Evolutionary conservation across 2,329 filamentous ascomycete species (phyloP).

Genomic region (Epichloe gansuensis): DNA sequence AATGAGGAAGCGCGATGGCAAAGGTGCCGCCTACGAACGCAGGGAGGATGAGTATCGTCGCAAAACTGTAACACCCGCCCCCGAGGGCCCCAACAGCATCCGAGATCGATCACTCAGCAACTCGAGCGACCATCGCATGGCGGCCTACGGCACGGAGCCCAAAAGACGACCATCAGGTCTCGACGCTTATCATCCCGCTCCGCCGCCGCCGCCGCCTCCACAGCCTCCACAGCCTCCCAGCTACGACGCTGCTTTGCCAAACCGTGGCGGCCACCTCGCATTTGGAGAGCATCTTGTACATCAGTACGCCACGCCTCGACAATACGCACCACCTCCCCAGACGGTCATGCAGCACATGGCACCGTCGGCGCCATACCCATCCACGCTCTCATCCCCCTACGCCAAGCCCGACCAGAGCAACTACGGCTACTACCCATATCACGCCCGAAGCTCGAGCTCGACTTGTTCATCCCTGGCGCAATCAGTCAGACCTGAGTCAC

Average conservation of each 20-base stretch:
- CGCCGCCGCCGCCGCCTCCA: slow-evolving; percentile 15
- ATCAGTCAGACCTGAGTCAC: slow-evolving; percentile 18
- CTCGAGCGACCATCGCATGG: slow-evolving; percentile 36
- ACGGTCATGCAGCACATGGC: slow-evolving; percentile 16
- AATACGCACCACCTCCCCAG: slow-evolving; percentile 24
- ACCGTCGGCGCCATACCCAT: slow-evolving; percentile 19
- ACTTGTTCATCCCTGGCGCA: slow-evolving; percentile 18
- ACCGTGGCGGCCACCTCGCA: slow-evolving; percentile 18
- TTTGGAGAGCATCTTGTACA: slow-evolving; percentile 21
- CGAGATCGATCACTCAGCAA: slow-evolving; percentile 50
- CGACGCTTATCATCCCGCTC: slow-evolving; percentile 28
- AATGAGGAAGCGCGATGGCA: slow-evolving; percentile 73
- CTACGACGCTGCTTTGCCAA: slow-evolving; percentile 18
- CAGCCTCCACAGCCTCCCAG: slow-evolving; percentile 10
- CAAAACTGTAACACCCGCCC: slow-evolving; percentile 23
- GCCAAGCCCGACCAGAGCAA: slow-evolving; percentile 26
- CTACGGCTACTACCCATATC: slow-evolving; percentile 18
- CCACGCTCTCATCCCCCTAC: slow-evolving; percentile 31
- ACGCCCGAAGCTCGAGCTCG: slow-evolving; percentile 16
- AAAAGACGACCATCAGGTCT: slow-evolving; percentile 35
- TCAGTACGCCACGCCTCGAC: slow-evolving; percentile 22
- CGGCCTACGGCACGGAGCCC: slow-evolving; percentile 27
- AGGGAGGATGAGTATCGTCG: slow-evolving; percentile 52
- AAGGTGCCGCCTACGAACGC: slow-evolving; percentile 42
- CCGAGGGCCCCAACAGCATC: slow-evolving; percentile 19